phyloP scores from a whole-genome alignment of 768 basidiomycete genomes.

The Lactarius hengduanensis region DNA sequence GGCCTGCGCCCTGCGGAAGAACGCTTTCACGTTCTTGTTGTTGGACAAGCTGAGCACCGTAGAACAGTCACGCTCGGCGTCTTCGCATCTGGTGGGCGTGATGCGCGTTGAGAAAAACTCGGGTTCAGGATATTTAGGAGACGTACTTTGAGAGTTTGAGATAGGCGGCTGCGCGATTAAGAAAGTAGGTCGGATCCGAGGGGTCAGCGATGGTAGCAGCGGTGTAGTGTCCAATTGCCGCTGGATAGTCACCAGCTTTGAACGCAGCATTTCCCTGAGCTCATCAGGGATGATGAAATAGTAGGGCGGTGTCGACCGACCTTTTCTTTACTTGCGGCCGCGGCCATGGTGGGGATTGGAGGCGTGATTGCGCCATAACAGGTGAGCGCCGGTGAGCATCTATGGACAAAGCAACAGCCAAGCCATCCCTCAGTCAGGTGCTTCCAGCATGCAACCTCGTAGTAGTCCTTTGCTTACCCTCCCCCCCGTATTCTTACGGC shows the following conservation, averaged over 20 bases:
- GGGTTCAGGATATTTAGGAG: conserved; percentile 18
- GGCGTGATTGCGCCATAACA: background rate
- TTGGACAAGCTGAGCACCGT: conserved; percentile 54
- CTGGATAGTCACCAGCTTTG: conserved; percentile 73
- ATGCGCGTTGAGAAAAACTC: background rate
- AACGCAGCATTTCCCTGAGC: conserved; percentile 88
- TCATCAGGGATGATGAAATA: background rate
- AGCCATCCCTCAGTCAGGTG: background rate
- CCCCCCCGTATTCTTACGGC: conserved; percentile 18
- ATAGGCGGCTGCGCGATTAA: conserved; percentile 91
- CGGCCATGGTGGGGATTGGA: background rate
- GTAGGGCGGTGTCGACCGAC: background rate
- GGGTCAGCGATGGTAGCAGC: conserved; percentile 71
- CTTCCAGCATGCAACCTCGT: conserved; percentile 7
- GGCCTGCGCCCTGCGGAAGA: conserved; percentile 79
- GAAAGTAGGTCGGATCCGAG: conserved; percentile 70
- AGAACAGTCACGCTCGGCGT: conserved; percentile 50
- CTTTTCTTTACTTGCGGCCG: conserved; percentile 22
- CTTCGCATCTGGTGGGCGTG: conserved; percentile 18
- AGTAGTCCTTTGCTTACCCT: conserved; percentile 10
- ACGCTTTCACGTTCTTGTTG: conserved; percentile 67
- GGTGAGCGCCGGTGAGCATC: background rate
- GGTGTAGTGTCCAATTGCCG: conserved; percentile 85
- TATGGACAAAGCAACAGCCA: background rate
- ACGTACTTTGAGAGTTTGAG: conserved; percentile 94